Evolutionary conservation across 257 asterid genomes (phyloP).

Genomic region (Asclepias syriaca): DNA sequence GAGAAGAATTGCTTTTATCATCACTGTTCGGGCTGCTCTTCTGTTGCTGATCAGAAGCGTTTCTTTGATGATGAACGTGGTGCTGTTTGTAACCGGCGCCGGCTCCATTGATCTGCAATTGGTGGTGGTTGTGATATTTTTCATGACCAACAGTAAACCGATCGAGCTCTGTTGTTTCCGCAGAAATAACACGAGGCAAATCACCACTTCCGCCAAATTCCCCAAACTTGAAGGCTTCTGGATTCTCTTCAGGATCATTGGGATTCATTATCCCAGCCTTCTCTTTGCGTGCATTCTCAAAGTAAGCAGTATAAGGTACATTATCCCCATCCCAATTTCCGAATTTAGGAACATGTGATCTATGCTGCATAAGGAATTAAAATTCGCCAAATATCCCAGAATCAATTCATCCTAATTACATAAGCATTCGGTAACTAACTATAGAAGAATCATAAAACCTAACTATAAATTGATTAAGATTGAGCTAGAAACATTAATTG

Average conservation of each 20-base stretch:
- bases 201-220: constrained; percentile 11
- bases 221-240: constrained; percentile 43
- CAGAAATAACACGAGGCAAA: neutral
- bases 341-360: constrained; percentile 63
- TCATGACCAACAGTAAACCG: neutral
- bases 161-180: constrained; percentile 1
- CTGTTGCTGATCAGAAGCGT: constrained; percentile 25
- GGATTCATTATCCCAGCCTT: constrained; percentile 52
- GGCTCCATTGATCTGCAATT: too few species aligned
- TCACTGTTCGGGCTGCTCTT: constrained; percentile 27
- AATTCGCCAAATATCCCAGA: neutral
- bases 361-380: constrained; percentile 22
- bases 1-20: constrained; percentile 21
- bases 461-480: too few species aligned
- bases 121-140: too few species aligned
- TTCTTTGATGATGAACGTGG: constrained; percentile 18
- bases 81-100: neutral
- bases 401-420: neutral
- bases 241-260: constrained; percentile 74
- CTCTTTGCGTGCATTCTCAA: constrained; percentile 66
- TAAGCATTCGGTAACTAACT: too few species aligned
- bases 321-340: constrained; percentile 77
- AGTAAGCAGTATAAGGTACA: constrained; percentile 65
- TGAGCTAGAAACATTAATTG: too few species aligned
- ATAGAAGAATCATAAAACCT: too few species aligned